Percentiles rank a stretch among this genome's conserved stretches.
Evolutionary conservation across 139 green algal species (phyloP).

Genomic region (Choricystis sp.): DNA sequence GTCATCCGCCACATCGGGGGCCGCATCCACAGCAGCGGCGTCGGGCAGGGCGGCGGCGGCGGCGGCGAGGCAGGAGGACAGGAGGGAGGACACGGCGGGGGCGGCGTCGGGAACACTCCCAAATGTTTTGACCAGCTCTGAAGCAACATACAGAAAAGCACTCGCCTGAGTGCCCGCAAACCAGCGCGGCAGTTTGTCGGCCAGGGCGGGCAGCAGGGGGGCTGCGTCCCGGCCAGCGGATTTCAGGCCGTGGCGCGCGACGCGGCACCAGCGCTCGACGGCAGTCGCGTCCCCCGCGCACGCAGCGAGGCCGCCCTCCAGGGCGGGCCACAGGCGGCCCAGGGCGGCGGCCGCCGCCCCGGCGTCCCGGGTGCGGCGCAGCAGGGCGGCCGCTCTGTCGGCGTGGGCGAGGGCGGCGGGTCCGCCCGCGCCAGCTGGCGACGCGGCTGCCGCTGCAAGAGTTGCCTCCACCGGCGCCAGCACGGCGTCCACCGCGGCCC

Average conservation of each 20-base stretch:
- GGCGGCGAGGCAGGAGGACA: constrained; percentile 5
- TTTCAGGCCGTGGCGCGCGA: constrained; percentile 35
- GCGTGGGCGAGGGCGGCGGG: neutral
- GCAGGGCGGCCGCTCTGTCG: neutral
- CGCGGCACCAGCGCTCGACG: constrained; percentile 24
- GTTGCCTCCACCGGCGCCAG: constrained; percentile 1
- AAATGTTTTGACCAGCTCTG: constrained; percentile 68
- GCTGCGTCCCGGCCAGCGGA: constrained; percentile 20
- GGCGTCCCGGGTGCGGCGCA: neutral
- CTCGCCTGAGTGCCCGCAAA: constrained; percentile 42
- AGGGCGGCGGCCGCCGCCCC: neutral
- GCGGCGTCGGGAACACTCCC: constrained; percentile 14
- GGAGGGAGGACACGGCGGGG: constrained; percentile 27
- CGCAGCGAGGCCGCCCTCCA: neutral
- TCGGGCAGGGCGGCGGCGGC: constrained; percentile 23
- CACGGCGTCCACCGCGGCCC: constrained; percentile 6
- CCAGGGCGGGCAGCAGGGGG: constrained; percentile 22
- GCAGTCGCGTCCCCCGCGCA: constrained; percentile 10
- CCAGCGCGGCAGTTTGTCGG: constrained; percentile 23
- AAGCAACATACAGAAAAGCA: constrained; percentile 60
- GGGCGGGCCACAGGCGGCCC: neutral
- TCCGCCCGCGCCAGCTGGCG: neutral
- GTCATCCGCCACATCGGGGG: constrained; percentile 58
- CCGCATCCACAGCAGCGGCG: constrained; percentile 18
- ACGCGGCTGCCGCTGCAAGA: neutral